Percentiles rank a stretch among this genome's conserved stretches.
These are phyloP conservation scores for Cubamyces lactineus DNA, from an alignment of 768 basidiomycete genomes.

Conservation along the genomic window DNA sequence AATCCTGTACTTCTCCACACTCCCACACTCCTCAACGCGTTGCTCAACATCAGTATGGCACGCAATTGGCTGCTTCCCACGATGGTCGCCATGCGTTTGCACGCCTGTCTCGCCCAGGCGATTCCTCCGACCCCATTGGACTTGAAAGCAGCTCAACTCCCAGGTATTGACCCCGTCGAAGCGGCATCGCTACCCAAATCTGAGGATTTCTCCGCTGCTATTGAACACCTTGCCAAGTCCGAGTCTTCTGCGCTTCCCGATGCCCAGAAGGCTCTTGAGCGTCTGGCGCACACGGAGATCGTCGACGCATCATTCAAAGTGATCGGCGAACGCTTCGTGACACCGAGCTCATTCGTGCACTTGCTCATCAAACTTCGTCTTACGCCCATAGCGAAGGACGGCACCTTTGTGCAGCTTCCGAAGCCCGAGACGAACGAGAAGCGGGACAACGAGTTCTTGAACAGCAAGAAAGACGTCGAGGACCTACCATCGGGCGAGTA, in stretches of 20 bases:
- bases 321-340: conserved; percentile 86
- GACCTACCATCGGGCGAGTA: conserved; percentile 49
- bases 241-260: conserved; percentile 52
- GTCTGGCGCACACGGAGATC: conserved; percentile 78
- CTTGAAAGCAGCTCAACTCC: conserved; percentile 71
- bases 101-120: conserved; percentile 85
- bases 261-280: conserved; percentile 64
- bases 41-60: conserved; percentile 80
- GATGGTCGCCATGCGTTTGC: conserved; percentile 77
- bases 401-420: conserved; percentile 23
- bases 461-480: conserved; percentile 53
- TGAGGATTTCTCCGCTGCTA: conserved; percentile 44
- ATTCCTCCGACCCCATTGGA: conserved; percentile 57
- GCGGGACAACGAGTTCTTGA: conserved; percentile 33
- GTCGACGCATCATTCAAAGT: conserved; percentile 89
- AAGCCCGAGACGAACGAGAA: conserved; percentile 45
- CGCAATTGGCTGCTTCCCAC: conserved; percentile 90
- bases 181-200: conserved; percentile 42
- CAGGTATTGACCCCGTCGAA: conserved; percentile 64
- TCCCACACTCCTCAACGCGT: conserved; percentile 73
- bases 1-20: conserved; percentile 67
- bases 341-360: conserved; percentile 87
- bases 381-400: conserved; percentile 42
- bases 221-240: conserved; percentile 53
- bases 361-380: conserved; percentile 84